Evolutionary conservation across 805 yeast species (phyloP).

Genomic region (Suhomyces sp.): DNA sequence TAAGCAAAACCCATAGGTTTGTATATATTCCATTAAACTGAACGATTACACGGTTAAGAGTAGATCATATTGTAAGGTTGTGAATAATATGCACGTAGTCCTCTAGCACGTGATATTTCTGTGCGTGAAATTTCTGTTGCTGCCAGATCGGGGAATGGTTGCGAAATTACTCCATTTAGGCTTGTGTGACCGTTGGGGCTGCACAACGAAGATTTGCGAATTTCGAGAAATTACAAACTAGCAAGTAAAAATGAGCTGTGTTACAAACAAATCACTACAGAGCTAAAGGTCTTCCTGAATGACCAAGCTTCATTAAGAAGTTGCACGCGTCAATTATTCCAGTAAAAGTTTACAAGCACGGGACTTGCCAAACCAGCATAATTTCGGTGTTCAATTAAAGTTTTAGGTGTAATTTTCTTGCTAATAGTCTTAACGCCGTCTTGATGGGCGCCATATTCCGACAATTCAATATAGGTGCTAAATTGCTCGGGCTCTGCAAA

Average conservation of each 20-base stretch:
- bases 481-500: neutral
- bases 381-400: neutral
- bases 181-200: constrained; percentile 4
- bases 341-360: neutral
- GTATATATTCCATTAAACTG: constrained; percentile 1
- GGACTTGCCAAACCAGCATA: neutral
- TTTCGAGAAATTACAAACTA: neutral
- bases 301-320: too few species aligned
- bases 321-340: neutral
- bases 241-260: neutral
- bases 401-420: neutral
- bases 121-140: neutral
- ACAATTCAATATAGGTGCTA: neutral
- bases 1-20: constrained; percentile 57
- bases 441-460: neutral
- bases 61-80: too few species aligned
- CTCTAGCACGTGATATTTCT: neutral
- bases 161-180: neutral
- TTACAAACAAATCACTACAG: neutral
- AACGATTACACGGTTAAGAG: neutral
- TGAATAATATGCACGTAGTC: too few species aligned
- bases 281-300: neutral
- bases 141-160: neutral
- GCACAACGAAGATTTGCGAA: neutral
- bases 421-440: neutral